Percentiles rank a stretch among this genome's conserved stretches.
Evolutionary conservation across 371 early-diverging fungal genomes (phyloP).

Genomic region (Apophysomyces variabilis): DNA sequence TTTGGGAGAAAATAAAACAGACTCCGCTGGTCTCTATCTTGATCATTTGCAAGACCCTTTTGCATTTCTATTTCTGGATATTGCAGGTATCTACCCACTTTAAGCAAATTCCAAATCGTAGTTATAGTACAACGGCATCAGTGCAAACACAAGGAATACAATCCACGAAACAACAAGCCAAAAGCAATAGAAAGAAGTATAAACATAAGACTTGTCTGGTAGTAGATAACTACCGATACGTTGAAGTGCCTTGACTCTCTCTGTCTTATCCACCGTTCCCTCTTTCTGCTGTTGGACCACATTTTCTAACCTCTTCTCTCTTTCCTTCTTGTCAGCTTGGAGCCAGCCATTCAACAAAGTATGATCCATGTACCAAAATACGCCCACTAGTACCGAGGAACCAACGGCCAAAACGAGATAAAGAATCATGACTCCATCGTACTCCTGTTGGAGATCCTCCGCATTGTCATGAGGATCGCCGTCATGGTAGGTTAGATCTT

Average conservation of each 20-base stretch:
- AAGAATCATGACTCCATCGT: slow-evolving; percentile 50
- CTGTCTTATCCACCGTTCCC: slow-evolving; percentile 22
- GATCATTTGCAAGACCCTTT: neutral
- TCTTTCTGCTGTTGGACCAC: slow-evolving; percentile 31
- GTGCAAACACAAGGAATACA: slow-evolving; percentile 49
- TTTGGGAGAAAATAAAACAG: slow-evolving; percentile 1
- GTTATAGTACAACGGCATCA: slow-evolving; percentile 49
- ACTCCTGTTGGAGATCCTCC: slow-evolving; percentile 37
- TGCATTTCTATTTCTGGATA: neutral
- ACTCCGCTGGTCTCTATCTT: neutral
- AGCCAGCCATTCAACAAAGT: slow-evolving; percentile 41
- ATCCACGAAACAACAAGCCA: slow-evolving; percentile 48
- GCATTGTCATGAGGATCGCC: slow-evolving; percentile 40
- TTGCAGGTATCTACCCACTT: neutral
- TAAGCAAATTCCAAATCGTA: slow-evolving; percentile 11
- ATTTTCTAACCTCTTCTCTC: slow-evolving; percentile 35
- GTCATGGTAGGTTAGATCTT: slow-evolving; percentile 53
- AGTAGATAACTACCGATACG: slow-evolving; percentile 37
- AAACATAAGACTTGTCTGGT: slow-evolving; percentile 28
- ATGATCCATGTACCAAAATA: slow-evolving; percentile 45
- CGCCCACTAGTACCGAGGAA: slow-evolving; percentile 26
- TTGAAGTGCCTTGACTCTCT: slow-evolving; percentile 21
- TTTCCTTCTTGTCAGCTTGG: slow-evolving; percentile 38
- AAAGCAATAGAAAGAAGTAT: slow-evolving; percentile 33
- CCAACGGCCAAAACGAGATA: slow-evolving; percentile 37